Evolutionary conservation across 257 asterid species (phyloP), one percentile per base, ranked within the genome.

Genomic region (Penstemon barbatus): DNA sequence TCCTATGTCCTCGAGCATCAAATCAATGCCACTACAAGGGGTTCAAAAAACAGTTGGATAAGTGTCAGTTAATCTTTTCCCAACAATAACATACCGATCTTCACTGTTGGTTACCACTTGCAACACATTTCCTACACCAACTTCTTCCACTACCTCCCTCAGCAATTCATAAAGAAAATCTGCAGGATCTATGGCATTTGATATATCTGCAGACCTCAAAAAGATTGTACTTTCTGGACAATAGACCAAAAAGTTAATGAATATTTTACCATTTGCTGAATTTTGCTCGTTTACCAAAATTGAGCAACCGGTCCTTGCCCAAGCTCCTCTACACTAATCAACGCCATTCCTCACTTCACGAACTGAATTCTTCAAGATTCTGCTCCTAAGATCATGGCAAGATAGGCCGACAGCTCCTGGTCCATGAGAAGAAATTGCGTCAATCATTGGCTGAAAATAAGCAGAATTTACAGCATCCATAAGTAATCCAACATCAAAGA

Each of bases 401-500:
- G 95, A 75, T 19, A 97, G 99, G 39, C 86, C 96, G 40, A 71
- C 78, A 44, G 81, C 83, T 57, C 81, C 86, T 15, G 71, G 48
- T 11, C 87, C 95, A 53, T 85, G 87, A 5, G 92, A 87, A 77
- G 96, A 86, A 45, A 93, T 85, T 15, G 87, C 92, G 48, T 88
- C 99, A 63, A 93, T 68, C 99, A 93, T 93, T 2, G 92, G 96
- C 57, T 85, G 94, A 74, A 93, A 93, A 79, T 87, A 84, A 71
- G 86, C 73, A n/a, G 97, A 90, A 37, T 85, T 87, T 40, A 81
- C 96, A 61, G 96, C 96, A 57, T 84, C 82, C 13, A 82, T 72
- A 45, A 95, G 87, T 33, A 93, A 71, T 55, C 99, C 95, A 4
- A 83, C 96, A 45, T 90, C 92, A 52, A 74, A 80, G 78, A 93